Evolutionary conservation across 2,329 filamentous ascomycete genomes (phyloP).

Genomic region (Trichophyton rubrum): DNA sequence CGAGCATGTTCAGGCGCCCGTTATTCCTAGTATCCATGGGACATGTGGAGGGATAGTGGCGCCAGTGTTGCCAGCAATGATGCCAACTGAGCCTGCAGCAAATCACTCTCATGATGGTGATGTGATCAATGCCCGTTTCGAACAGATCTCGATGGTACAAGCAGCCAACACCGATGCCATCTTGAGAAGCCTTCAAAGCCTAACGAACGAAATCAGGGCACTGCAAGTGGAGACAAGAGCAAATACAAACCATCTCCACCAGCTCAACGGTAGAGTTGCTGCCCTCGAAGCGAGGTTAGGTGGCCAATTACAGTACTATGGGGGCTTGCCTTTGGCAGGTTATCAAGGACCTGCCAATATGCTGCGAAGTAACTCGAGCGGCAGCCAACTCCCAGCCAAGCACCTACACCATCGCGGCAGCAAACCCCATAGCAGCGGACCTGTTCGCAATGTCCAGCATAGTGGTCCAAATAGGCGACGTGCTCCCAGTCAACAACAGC

Average conservation of each 20-base stretch:
- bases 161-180: neutral
- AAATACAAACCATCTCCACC: neutral
- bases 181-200: neutral
- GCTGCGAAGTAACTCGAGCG: neutral
- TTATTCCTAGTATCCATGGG: constrained; percentile 11
- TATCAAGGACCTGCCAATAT: neutral
- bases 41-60: constrained; percentile 2
- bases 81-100: neutral
- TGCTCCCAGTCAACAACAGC: neutral
- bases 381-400: neutral
- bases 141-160: neutral
- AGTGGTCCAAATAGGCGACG: neutral
- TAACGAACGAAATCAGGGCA: neutral
- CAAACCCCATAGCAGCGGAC: neutral
- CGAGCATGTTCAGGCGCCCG: constrained; percentile 6
- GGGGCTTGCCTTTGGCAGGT: neutral
- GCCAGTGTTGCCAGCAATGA: neutral
- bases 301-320: neutral
- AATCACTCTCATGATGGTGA: neutral
- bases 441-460: neutral
- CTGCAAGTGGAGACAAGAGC: constrained; percentile 1
- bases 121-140: neutral
- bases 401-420: neutral
- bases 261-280: constrained; percentile 4
- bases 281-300: constrained; percentile 1